Conservation (phyloP, 2,329 filamentous ascomycete genomes). For the Ophiostoma australiae region DNA sequence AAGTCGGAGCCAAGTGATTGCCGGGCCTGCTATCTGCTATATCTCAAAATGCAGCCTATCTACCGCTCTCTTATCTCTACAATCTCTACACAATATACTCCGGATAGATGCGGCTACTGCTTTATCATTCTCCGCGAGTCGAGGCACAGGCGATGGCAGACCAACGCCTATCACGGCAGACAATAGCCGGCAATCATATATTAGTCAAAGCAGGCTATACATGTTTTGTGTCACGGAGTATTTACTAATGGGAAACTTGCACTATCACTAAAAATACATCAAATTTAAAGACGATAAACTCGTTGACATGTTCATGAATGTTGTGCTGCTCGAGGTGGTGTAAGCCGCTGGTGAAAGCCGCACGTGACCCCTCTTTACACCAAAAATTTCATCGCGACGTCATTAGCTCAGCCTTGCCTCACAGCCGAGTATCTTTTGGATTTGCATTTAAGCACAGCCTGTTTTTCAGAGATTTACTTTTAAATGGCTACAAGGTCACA, state of each 20-base stretch:
- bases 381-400: constrained; percentile 10
- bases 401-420: background rate
- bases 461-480: background rate
- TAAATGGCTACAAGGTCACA: constrained; percentile 23
- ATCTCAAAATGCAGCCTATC: background rate
- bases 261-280: too few relatives aligned
- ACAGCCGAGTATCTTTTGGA: background rate
- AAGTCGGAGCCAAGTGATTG: background rate
- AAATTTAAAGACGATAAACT: background rate
- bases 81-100: background rate
- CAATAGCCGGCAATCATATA: background rate
- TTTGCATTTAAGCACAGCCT: too few relatives aligned
- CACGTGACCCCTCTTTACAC: constrained; percentile 6
- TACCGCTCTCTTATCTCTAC: background rate
- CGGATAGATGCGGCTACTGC: background rate
- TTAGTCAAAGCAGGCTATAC: background rate
- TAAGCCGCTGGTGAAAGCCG: background rate
- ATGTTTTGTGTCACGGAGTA: too few relatives aligned
- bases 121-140: background rate
- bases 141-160: background rate
- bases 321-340: background rate
- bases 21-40: background rate
- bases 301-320: background rate
- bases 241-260: too few relatives aligned
- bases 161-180: background rate